Conservation (phyloP, 179 eudicot genomes). For the Actinidia arguta region DNA sequence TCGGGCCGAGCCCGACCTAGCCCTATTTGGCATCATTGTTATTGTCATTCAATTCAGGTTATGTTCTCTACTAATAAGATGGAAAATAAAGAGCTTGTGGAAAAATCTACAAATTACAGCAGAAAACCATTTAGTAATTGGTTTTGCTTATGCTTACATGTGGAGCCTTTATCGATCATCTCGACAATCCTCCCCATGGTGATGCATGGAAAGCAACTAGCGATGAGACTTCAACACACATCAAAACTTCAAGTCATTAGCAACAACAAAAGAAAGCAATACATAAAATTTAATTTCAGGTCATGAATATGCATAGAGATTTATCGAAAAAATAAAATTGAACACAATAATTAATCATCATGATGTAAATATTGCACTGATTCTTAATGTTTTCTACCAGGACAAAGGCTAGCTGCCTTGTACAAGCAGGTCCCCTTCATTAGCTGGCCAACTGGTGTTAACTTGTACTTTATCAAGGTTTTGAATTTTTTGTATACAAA, state of each 20-base stretch:
- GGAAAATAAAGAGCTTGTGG: background rate
- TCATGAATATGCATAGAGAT: too few relatives aligned
- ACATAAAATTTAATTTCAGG: background rate
- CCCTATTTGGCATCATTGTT: background rate
- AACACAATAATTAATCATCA: too few relatives aligned
- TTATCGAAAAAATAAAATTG: too few relatives aligned
- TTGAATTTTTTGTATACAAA: too few relatives aligned
- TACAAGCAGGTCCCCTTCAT: too few relatives aligned
- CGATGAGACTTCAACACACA: conserved; percentile 25
- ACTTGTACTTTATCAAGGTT: too few relatives aligned
- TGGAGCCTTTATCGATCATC: conserved; percentile 39
- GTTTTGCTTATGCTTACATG: conserved; percentile 25
- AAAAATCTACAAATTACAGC: background rate
- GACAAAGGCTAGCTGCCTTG: too few relatives aligned
- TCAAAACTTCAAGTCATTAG: background rate
- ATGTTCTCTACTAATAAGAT: too few relatives aligned
- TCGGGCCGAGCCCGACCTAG: too few relatives aligned
- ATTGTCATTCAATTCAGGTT: background rate
- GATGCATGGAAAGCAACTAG: conserved; percentile 37
- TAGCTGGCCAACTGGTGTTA: too few relatives aligned
- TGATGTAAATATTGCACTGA: too few relatives aligned
- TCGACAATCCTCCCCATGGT: conserved; percentile 46
- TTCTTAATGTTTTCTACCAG: too few relatives aligned
- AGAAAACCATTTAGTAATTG: background rate
- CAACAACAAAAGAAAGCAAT: background rate